A percentile compares a stretch with the other conserved stretches of the same genome.
Conservation (phyloP, 106 monocot species). For the Dendrobium huoshanense region DNA sequence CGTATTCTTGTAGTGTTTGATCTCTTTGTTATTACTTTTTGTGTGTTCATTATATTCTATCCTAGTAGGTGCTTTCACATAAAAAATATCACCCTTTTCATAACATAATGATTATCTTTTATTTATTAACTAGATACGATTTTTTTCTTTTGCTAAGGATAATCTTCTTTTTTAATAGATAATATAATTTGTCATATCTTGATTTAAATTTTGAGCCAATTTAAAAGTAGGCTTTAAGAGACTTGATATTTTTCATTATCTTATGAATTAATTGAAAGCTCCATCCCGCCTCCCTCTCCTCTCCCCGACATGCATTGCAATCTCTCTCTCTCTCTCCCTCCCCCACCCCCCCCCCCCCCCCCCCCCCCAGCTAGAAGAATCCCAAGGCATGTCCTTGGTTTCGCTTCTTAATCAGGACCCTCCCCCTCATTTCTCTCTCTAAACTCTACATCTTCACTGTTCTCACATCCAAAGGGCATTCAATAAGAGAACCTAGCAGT, state of each 20-base stretch:
- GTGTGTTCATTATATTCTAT: neutral
- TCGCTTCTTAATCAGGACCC: neutral
- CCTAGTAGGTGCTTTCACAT: neutral
- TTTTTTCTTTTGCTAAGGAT: neutral
- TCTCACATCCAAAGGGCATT: neutral
- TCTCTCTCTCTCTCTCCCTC: neutral
- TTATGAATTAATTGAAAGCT: no score
- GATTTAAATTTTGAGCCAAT: neutral
- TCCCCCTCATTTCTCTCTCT: neutral
- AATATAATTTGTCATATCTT: neutral
- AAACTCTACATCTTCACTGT: neutral
- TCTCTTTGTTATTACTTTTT: no score
- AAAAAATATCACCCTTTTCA: neutral
- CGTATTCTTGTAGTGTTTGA: no score
- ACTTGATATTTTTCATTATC: neutral
- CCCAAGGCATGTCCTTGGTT: neutral
- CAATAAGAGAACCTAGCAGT: neutral
- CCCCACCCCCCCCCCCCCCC: no score
- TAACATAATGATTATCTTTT: neutral
- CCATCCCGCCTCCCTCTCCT: no score
- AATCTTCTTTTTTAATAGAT: neutral
- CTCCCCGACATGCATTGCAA: neutral
- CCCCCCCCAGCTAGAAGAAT: neutral
- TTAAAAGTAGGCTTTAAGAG: neutral
- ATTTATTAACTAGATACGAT: neutral